Conservation (phyloP, 2,329 filamentous ascomycete genomes). For the Uncinocarpus reesii region DNA sequence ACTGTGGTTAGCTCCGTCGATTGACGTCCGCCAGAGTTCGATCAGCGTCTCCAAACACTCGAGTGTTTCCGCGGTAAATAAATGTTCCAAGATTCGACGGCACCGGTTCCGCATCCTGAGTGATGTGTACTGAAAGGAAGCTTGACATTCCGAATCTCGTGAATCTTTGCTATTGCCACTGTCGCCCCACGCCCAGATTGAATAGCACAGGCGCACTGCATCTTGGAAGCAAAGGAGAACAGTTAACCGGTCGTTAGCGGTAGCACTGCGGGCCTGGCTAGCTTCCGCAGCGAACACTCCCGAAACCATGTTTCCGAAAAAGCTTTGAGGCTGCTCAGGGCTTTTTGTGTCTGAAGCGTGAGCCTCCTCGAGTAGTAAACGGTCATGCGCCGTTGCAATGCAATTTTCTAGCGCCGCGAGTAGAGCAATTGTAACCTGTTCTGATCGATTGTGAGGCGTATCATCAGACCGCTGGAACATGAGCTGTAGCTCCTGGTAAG, state of each 20-base stretch:
- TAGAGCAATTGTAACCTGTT: slow-evolving; percentile 59
- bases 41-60: slow-evolving; percentile 90
- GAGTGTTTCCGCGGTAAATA: slow-evolving; percentile 82
- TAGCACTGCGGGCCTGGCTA: slow-evolving; percentile 64
- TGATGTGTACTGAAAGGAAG: slow-evolving; percentile 85
- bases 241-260: slow-evolving; percentile 87
- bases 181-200: slow-evolving; percentile 87
- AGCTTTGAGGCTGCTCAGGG: slow-evolving; percentile 72
- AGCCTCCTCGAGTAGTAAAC: slow-evolving; percentile 64
- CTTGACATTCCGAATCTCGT: slow-evolving; percentile 57
- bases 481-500: slow-evolving; percentile 59
- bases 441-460: slow-evolving; percentile 41
- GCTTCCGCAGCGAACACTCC: slow-evolving; percentile 75
- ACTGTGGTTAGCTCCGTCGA: slow-evolving; percentile 38
- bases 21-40: slow-evolving; percentile 61
- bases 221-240: slow-evolving; percentile 96
- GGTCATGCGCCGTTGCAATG: slow-evolving; percentile 75
- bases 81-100: slow-evolving; percentile 75
- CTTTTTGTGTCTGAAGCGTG: slow-evolving; percentile 59
- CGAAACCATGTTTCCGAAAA: slow-evolving; percentile 91
- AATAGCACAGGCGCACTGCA: slow-evolving; percentile 81
- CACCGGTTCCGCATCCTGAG: slow-evolving; percentile 83
- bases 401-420: slow-evolving; percentile 90
- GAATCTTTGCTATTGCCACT: slow-evolving; percentile 35
- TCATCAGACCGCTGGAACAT: slow-evolving; percentile 33